phyloP scores from a whole-genome alignment of 2,329 filamentous ascomycete genomes.

The Bipolaris sorokiniana region DNA sequence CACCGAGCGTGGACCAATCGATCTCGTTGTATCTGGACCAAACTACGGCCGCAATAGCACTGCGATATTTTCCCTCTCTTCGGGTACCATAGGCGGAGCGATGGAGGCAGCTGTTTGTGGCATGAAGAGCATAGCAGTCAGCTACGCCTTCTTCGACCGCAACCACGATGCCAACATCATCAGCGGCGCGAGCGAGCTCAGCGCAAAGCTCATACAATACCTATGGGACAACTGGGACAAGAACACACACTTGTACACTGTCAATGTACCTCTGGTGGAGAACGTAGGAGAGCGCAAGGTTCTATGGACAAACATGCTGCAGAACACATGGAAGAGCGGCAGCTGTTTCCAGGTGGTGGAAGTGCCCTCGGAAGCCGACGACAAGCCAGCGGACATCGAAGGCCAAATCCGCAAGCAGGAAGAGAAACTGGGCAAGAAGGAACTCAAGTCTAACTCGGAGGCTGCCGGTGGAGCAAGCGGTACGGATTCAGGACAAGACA shows the following conservation, averaged over 20 bases:
- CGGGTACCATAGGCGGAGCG: constrained; percentile 58
- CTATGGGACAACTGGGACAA: constrained; percentile 74
- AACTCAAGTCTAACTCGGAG: constrained; percentile 32
- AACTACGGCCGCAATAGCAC: constrained; percentile 60
- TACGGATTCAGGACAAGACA: constrained; percentile 39
- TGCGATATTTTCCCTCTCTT: constrained; percentile 57
- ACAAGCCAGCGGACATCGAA: constrained; percentile 70
- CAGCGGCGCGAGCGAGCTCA: constrained; percentile 73
- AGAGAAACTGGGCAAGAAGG: constrained; percentile 53
- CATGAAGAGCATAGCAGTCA: constrained; percentile 74
- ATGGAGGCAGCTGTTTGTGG: constrained; percentile 58
- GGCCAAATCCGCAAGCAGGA: constrained; percentile 72
- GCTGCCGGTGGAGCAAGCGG: constrained; percentile 26
- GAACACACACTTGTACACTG: constrained; percentile 82
- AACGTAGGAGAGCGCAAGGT: constrained; percentile 74
- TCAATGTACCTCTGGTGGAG: constrained; percentile 87
- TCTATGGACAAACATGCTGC: constrained; percentile 83
- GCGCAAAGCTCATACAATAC: constrained; percentile 78
- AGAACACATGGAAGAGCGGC: constrained; percentile 87
- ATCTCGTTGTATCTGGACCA: constrained; percentile 57
- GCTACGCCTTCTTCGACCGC: constrained; percentile 85
- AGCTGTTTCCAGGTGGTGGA: constrained; percentile 86
- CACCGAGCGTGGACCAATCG: constrained; percentile 51
- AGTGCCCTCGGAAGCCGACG: constrained; percentile 65
- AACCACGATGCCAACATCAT: constrained; percentile 86